phyloP scores from a whole-genome alignment of 163 green algal species.

The Coccomyxa subellipsoidea region DNA sequence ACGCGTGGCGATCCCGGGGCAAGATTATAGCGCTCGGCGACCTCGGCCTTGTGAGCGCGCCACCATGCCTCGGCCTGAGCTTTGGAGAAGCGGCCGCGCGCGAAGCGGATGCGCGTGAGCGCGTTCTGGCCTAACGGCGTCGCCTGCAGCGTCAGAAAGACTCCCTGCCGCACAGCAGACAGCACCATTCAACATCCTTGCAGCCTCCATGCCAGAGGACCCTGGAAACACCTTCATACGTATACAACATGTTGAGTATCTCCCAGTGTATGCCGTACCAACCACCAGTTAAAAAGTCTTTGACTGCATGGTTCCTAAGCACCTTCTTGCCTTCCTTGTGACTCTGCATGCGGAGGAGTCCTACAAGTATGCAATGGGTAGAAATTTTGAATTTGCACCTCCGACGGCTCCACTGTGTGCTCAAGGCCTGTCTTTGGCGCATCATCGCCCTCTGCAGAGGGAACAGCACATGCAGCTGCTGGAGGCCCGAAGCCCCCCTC shows the following conservation, averaged over 20 bases:
- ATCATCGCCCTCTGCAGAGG: background rate
- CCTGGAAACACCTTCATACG: too few relatives aligned
- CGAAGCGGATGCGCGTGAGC: constrained; percentile 25
- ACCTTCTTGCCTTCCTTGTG: background rate
- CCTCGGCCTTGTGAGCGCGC: constrained; percentile 18
- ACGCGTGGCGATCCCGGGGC: background rate
- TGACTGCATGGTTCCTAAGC: background rate
- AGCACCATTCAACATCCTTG: too few relatives aligned
- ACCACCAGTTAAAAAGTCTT: background rate
- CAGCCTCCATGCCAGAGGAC: too few relatives aligned
- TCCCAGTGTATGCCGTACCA: background rate
- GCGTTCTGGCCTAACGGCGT: constrained; percentile 13
- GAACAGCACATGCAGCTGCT: background rate
- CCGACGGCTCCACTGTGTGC: background rate
- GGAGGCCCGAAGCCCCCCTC: background rate
- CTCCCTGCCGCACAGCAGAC: background rate
- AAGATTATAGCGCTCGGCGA: constrained; percentile 5
- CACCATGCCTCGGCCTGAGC: constrained; percentile 15
- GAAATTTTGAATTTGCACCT: too few relatives aligned
- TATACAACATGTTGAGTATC: too few relatives aligned
- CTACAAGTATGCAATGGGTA: too few relatives aligned
- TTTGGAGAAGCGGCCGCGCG: constrained; percentile 21
- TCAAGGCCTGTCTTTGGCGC: background rate
- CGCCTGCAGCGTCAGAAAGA: background rate
- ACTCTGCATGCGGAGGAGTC: background rate